phyloP scores from a whole-genome alignment of 164 flowering plant species.

The Sextonia rubra region DNA sequence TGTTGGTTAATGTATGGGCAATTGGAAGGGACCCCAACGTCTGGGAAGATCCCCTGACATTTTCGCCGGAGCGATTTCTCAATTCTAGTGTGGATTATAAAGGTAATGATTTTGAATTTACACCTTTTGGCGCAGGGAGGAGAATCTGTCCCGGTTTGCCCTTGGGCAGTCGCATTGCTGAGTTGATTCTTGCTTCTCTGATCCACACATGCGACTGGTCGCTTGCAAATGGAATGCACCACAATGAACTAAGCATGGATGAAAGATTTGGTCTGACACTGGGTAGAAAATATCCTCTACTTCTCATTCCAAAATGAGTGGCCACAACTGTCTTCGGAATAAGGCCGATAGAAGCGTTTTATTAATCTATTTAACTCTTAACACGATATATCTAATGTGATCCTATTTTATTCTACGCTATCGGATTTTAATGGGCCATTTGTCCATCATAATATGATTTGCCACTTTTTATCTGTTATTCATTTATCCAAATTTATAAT shows the following conservation, averaged over 20 bases:
- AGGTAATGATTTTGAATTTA: constrained; percentile 26
- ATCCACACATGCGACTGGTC: constrained; percentile 22
- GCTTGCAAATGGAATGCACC: constrained; percentile 11
- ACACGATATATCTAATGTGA: no score
- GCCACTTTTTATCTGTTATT: no score
- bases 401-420: no score
- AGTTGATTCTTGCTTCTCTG: constrained; percentile 14
- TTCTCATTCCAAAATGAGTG: constrained; percentile 2
- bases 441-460: background rate
- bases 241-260: constrained; percentile 16
- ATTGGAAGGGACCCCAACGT: constrained; percentile 23
- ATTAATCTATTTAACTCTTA: no score
- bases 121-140: constrained; percentile 25
- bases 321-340: no score
- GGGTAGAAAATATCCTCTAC: constrained; percentile 15
- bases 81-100: constrained; percentile 17
- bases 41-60: constrained; percentile 23
- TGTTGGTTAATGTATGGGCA: constrained; percentile 25
- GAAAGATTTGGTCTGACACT: constrained; percentile 21
- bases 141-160: constrained; percentile 26
- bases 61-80: constrained; percentile 26
- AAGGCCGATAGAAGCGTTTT: no score
- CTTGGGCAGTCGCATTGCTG: constrained; percentile 11
- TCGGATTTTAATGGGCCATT: background rate
- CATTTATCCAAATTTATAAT: no score